Percentiles rank a stretch among this genome's conserved stretches.
Conservation (phyloP, 2,329 filamentous ascomycete species). For the Karstenula rhodostoma region DNA sequence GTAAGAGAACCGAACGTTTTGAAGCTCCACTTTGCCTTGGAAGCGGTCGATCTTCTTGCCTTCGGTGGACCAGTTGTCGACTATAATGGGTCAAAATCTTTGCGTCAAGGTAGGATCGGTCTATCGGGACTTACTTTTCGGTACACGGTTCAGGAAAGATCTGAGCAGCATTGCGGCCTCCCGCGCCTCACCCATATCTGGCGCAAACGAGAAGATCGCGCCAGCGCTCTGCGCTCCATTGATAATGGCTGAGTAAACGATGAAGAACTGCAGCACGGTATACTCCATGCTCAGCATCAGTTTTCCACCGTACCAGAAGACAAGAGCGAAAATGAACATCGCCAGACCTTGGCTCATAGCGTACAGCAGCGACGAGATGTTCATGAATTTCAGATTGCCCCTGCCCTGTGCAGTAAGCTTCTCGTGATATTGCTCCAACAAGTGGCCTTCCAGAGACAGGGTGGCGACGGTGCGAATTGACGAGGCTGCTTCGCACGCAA, state of each 20-base stretch:
- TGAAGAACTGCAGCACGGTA: slow-evolving; percentile 86
- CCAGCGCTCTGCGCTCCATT: slow-evolving; percentile 94
- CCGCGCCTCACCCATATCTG: slow-evolving; percentile 95
- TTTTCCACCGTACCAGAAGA: slow-evolving; percentile 50
- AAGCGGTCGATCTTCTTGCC: slow-evolving; percentile 61
- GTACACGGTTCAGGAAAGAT: slow-evolving; percentile 81
- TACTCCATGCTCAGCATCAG: slow-evolving; percentile 57
- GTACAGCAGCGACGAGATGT: slow-evolving; percentile 81
- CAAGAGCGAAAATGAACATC: slow-evolving; percentile 47
- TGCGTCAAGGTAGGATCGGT: no score
- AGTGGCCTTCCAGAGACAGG: slow-evolving; percentile 84
- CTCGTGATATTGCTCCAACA: slow-evolving; percentile 74
- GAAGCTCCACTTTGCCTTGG: slow-evolving; percentile 81
- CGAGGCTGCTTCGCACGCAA: slow-evolving; percentile 91
- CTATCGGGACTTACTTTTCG: slow-evolving; percentile 56
- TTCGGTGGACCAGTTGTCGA: slow-evolving; percentile 59
- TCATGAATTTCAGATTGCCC: slow-evolving; percentile 74
- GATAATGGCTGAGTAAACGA: slow-evolving; percentile 86
- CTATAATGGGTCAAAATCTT: no score
- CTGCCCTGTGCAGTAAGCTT: slow-evolving; percentile 75
- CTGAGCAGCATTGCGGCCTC: slow-evolving; percentile 84
- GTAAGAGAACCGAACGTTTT: slow-evolving; percentile 92
- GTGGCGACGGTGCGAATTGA: slow-evolving; percentile 96
- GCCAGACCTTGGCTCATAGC: slow-evolving; percentile 84
- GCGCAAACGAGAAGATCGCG: slow-evolving; percentile 90